These are phyloP conservation scores for Pythium oligandrum DNA, from an alignment of 352 stramenopile genomes.

Conservation along the genomic window DNA sequence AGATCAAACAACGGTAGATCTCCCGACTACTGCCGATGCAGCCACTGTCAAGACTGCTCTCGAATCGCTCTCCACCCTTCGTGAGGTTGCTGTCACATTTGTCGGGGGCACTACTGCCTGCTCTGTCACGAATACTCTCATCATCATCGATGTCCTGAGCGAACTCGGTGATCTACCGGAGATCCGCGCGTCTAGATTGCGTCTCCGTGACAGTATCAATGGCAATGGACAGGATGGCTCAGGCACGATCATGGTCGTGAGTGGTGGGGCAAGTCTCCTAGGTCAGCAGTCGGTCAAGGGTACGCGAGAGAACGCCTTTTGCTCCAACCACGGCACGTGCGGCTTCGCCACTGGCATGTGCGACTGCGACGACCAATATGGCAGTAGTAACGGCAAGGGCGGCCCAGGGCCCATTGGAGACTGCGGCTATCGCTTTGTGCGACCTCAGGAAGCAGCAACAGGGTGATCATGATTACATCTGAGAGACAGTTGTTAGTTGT, in stretches of 20 bases:
- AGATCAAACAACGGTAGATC: slow-evolving; percentile 42
- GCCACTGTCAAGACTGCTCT: slow-evolving; percentile 37
- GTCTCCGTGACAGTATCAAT: slow-evolving; percentile 46
- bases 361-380: slow-evolving; percentile 55
- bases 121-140: slow-evolving; percentile 35
- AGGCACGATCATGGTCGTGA: slow-evolving; percentile 35
- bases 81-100: slow-evolving; percentile 40
- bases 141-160: slow-evolving; percentile 54
- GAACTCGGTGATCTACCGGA: slow-evolving; percentile 54
- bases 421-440: slow-evolving; percentile 53
- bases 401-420: slow-evolving; percentile 57
- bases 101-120: slow-evolving; percentile 26
- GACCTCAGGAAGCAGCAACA: too few relatives aligned
- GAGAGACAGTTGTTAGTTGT: too few relatives aligned
- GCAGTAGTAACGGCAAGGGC: slow-evolving; percentile 67
- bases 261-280: slow-evolving; percentile 24
- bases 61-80: slow-evolving; percentile 37
- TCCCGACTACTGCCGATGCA: slow-evolving; percentile 31
- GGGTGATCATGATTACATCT: too few relatives aligned
- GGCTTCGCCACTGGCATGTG: slow-evolving; percentile 62
- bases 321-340: slow-evolving; percentile 71
- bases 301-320: slow-evolving; percentile 65
- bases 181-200: slow-evolving; percentile 27
- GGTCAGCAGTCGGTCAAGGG: slow-evolving; percentile 47
- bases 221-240: slow-evolving; percentile 53